These are phyloP conservation scores for Ganoderma boninense DNA, from an alignment of 1,284 basidiomycete species.

Conservation along the genomic window DNA sequence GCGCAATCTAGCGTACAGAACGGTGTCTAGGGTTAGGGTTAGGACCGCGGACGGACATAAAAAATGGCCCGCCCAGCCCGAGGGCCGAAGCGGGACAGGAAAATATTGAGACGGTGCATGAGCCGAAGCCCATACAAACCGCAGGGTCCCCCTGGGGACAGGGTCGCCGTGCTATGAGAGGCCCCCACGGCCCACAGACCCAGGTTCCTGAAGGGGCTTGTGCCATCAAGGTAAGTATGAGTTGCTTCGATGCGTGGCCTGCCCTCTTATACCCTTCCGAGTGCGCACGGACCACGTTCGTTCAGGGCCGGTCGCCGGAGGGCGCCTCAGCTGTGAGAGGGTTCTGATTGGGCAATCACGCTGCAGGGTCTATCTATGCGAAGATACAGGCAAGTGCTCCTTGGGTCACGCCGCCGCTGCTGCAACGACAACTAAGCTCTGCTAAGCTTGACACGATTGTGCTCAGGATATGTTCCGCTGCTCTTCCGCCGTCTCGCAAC, in stretches of 20 bases:
- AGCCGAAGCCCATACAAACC: slow-evolving; percentile 73
- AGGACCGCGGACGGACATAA: slow-evolving; percentile 36
- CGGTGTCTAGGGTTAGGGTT: slow-evolving; percentile 43
- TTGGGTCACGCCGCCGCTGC: background rate
- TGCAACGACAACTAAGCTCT: background rate
- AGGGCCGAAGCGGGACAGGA: slow-evolving; percentile 66
- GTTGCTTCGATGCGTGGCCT: slow-evolving; percentile 25
- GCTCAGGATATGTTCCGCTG: slow-evolving; percentile 17
- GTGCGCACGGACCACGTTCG: slow-evolving; percentile 41
- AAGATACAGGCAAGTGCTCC: background rate
- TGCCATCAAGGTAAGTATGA: slow-evolving; percentile 53
- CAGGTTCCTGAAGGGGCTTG: slow-evolving; percentile 48
- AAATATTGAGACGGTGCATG: slow-evolving; percentile 79
- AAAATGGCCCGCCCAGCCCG: slow-evolving; percentile 46
- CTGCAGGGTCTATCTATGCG: background rate
- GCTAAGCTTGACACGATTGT: slow-evolving; percentile 14
- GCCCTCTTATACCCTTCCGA: slow-evolving; percentile 32
- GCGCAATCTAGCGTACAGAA: slow-evolving; percentile 16
- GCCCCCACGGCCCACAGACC: slow-evolving; percentile 53
- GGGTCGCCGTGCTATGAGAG: slow-evolving; percentile 77
- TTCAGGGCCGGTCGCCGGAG: slow-evolving; percentile 35
- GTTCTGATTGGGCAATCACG: background rate
- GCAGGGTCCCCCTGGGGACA: slow-evolving; percentile 57
- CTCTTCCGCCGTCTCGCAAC: slow-evolving; percentile 7
- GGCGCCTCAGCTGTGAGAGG: background rate